A percentile compares a stretch with the other conserved stretches of the same genome.
Conservation (phyloP, 202 grass and related monocot species). For the Setaria italica region DNA sequence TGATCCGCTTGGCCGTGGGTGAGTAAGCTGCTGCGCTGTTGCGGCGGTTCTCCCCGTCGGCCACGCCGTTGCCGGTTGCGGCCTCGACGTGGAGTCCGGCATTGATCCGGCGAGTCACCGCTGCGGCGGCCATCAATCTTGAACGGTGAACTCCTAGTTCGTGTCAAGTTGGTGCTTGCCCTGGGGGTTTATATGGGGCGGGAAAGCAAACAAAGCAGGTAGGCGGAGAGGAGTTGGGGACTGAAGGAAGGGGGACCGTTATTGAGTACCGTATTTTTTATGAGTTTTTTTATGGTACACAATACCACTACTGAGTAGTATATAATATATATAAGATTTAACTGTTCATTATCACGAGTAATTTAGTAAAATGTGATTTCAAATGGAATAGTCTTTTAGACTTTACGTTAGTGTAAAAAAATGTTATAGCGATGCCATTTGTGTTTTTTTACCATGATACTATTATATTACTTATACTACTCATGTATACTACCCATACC, state of each 20-base stretch:
- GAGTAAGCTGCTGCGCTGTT: not conserved
- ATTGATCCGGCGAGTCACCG: conserved; percentile 41
- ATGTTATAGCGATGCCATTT: too few species aligned
- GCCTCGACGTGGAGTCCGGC: conserved; percentile 29
- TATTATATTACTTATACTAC: too few species aligned
- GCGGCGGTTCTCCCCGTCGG: not conserved
- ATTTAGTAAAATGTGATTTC: too few species aligned
- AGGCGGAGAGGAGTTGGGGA: not conserved
- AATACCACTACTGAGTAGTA: too few species aligned
- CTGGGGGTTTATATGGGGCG: conserved; percentile 8
- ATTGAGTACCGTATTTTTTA: not conserved
- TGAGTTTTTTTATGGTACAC: too few species aligned
- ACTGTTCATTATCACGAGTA: too few species aligned
- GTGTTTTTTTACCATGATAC: too few species aligned
- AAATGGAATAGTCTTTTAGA: too few species aligned
- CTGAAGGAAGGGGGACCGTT: too few species aligned
- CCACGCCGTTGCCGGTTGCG: not conserved
- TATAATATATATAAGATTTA: too few species aligned
- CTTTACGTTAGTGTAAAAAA: too few species aligned
- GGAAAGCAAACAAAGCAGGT: not conserved
- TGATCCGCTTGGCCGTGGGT: conserved; percentile 15
- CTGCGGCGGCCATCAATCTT: not conserved
- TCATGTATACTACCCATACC: too few species aligned
- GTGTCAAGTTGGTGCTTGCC: not conserved
- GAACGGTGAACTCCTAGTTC: not conserved